Percentiles rank a stretch among this genome's conserved stretches.
phyloP scores from a whole-genome alignment of 1,284 basidiomycete species.

The Coniferiporia weirii region DNA sequence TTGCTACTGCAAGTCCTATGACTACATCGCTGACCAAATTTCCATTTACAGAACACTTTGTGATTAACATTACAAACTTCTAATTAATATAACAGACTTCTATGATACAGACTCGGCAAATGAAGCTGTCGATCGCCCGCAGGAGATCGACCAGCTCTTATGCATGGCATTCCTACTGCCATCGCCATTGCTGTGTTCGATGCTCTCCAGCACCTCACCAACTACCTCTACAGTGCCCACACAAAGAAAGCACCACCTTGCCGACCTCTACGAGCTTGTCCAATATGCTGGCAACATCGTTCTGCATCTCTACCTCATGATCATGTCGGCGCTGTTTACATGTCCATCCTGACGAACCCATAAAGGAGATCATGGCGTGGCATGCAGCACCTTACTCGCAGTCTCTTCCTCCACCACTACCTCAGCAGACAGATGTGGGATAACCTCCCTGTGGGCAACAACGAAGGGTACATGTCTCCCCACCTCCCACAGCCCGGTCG shows the following conservation, averaged over 20 bases:
- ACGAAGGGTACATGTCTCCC: slow-evolving; percentile 61
- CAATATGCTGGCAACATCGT: slow-evolving; percentile 96
- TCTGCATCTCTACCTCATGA: slow-evolving; percentile 94
- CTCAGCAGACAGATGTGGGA: slow-evolving; percentile 41
- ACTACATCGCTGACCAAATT: no score
- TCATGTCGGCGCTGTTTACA: slow-evolving; percentile 91
- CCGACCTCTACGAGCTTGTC: slow-evolving; percentile 94
- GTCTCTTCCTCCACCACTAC: slow-evolving; percentile 91
- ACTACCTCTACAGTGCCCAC: slow-evolving; percentile 93
- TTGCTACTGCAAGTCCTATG: no score
- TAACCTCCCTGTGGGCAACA: slow-evolving; percentile 81
- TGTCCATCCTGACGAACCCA: slow-evolving; percentile 95
- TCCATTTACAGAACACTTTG: no score
- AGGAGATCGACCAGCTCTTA: slow-evolving; percentile 94
- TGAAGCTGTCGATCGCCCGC: slow-evolving; percentile 48
- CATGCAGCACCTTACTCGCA: slow-evolving; percentile 89
- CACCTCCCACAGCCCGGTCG: slow-evolving; percentile 54
- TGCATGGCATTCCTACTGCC: slow-evolving; percentile 17
- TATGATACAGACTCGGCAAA: slow-evolving; percentile 89
- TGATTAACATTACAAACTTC: no score
- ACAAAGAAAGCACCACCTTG: slow-evolving; percentile 87
- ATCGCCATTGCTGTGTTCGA: slow-evolving; percentile 96
- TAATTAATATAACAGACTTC: no score
- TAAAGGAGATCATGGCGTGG: slow-evolving; percentile 99
- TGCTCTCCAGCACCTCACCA: slow-evolving; percentile 39